These are phyloP conservation scores for Russula sp. DNA, from an alignment of 768 basidiomycete genomes.

Conservation along the genomic window DNA sequence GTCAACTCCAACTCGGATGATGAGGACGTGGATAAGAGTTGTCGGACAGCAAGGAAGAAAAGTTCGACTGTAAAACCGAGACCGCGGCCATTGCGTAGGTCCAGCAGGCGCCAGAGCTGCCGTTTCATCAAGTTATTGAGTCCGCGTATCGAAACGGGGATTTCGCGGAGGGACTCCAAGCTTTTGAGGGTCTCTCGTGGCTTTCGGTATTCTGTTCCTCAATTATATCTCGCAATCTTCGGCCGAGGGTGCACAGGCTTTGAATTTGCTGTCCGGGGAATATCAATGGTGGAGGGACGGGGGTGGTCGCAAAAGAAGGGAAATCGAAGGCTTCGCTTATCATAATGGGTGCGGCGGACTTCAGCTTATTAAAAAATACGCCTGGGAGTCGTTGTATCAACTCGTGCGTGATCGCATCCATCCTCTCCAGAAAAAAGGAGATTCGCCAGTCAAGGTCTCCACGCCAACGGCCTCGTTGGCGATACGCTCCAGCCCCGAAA, in stretches of 20 bases:
- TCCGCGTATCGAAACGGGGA: neutral
- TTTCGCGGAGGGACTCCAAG: neutral
- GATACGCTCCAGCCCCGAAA: neutral
- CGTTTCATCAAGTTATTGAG: neutral
- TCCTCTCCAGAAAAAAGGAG: neutral
- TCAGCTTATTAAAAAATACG: neutral
- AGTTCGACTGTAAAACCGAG: slow-evolving; percentile 12
- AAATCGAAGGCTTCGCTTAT: neutral
- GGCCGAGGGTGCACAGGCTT: neutral
- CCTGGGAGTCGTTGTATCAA: slow-evolving; percentile 14
- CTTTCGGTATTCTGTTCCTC: neutral
- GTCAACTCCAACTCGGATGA: neutral
- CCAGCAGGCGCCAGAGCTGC: slow-evolving; percentile 16
- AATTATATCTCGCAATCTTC: neutral
- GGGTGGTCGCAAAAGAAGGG: too few species aligned
- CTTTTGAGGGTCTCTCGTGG: neutral
- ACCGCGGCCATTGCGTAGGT: slow-evolving; percentile 4
- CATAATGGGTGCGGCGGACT: neutral
- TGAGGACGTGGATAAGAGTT: neutral
- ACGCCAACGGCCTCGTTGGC: neutral
- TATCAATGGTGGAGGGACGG: neutral
- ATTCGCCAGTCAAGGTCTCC: neutral
- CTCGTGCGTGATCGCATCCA: neutral
- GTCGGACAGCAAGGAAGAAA: slow-evolving; percentile 13
- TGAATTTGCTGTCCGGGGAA: neutral